Evolutionary conservation across 331 rosid species (phyloP), one percentile per base, ranked within the genome.

Genomic region (Telfairia occidentalis): DNA sequence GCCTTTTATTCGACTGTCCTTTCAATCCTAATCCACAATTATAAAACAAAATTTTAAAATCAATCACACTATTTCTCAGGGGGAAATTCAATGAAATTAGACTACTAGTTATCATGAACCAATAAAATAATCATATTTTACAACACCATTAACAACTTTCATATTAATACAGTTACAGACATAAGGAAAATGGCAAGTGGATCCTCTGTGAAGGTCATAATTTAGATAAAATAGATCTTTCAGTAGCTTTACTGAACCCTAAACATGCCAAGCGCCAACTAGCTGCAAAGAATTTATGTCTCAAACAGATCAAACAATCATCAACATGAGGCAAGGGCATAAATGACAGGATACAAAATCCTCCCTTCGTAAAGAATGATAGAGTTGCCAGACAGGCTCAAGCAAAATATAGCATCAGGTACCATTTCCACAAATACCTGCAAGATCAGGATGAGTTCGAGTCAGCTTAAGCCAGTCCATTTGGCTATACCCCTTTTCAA

Each of bases 381-480:
- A 21, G 53, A 64, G 49, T 12, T 10, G 15, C 19, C 7, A 35
- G 19, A 65, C 38, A 37, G 9, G 72, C 0, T 37, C 32, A 21
- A 21, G 50, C 4, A 64, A 52, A 28, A 18, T 34, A 37, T 43
- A 42, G 8, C 0, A 63, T 19, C 60, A 78, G 57, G 5, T 66
- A 40, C 16, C 52, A 34, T 34, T 40, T 45, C 26, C 21, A 58
- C 21, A 61, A 3, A 15, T 79, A 92, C 98, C 98, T 87, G 97
- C 97, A 81, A 94, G 96, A 74, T 94, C 96, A 24, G 97, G 98
- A 80, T 94, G 96, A 2, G 97, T 76, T 71, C 79, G 90, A 72
- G 92, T 91, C 72, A 91, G 97, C 94, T 87, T 93, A 48, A 93
- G 86, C 97, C 96, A 93, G 71, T 90, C 94, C 96, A 93, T 87